Evolutionary conservation across 2,329 filamentous ascomycete species (phyloP).

Genomic region (Pseudogymnoascus sp.): DNA sequence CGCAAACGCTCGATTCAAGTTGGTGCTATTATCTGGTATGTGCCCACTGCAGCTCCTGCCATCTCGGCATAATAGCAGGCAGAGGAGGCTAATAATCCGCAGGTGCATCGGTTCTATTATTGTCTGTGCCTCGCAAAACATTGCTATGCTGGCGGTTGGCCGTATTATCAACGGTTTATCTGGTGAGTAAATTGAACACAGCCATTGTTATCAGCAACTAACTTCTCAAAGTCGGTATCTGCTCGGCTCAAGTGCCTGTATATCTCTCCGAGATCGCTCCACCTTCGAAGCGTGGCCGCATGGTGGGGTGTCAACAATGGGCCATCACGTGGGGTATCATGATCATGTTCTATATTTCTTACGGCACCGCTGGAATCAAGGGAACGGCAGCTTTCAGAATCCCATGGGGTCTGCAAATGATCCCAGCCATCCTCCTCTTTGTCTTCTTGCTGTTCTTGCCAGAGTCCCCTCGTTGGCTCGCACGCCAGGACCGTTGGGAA

Average conservation of each 20-base stretch:
- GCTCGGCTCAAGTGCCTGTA: slow-evolving; percentile 59
- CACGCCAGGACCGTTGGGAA: slow-evolving; percentile 53
- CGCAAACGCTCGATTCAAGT: slow-evolving; percentile 43
- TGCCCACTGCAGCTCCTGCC: neutral
- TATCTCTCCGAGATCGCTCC: slow-evolving; percentile 62
- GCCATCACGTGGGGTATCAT: slow-evolving; percentile 66
- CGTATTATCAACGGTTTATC: slow-evolving; percentile 57
- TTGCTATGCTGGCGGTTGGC: slow-evolving; percentile 47
- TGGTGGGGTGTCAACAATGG: slow-evolving; percentile 65
- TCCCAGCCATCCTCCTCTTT: slow-evolving; percentile 52
- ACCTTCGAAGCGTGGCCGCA: slow-evolving; percentile 49
- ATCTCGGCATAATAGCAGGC: slow-evolving; percentile 10
- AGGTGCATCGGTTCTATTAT: slow-evolving; percentile 54
- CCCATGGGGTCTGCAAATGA: slow-evolving; percentile 57
- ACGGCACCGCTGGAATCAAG: slow-evolving; percentile 55
- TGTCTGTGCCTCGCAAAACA: slow-evolving; percentile 50
- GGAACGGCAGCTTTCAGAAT: slow-evolving; percentile 53
- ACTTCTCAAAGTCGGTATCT: slow-evolving; percentile 47
- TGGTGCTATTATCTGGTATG: slow-evolving; percentile 38
- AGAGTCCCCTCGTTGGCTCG: slow-evolving; percentile 57
- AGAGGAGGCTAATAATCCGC: slow-evolving; percentile 28
- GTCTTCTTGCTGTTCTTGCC: slow-evolving; percentile 53
- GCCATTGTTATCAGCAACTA: neutral
- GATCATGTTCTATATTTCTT: slow-evolving; percentile 63
- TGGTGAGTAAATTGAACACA: neutral